A percentile compares a stretch with the other conserved stretches of the same genome.
phyloP scores from a whole-genome alignment of 352 stramenopile genomes.

The Phytophthora sansomeana region DNA sequence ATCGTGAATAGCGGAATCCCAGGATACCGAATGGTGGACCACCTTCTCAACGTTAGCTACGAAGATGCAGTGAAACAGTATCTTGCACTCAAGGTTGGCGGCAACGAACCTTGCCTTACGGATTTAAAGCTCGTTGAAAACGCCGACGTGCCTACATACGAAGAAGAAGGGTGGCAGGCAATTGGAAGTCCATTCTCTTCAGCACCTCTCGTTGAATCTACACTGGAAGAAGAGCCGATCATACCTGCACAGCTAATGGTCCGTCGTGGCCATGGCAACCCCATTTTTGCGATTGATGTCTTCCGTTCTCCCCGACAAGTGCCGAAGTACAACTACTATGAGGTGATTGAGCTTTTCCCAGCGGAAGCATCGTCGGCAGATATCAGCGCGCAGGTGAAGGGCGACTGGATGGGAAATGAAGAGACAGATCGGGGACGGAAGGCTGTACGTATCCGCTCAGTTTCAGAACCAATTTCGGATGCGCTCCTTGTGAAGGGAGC shows the following conservation, averaged over 20 bases:
- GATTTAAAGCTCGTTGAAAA: conserved; percentile 73
- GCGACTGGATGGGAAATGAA: conserved; percentile 83
- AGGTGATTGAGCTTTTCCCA: conserved; percentile 80
- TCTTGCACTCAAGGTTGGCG: conserved; percentile 83
- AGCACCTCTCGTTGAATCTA: conserved; percentile 10
- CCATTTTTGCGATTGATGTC: conserved; percentile 89
- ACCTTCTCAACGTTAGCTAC: conserved; percentile 75
- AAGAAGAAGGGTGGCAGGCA: conserved; percentile 71
- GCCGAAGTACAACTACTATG: conserved; percentile 90
- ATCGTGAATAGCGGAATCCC: conserved; percentile 87
- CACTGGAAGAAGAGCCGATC: conserved; percentile 13
- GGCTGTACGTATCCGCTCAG: conserved; percentile 66
- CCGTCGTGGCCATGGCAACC: conserved; percentile 83
- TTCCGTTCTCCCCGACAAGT: conserved; percentile 86
- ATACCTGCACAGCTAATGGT: conserved; percentile 68
- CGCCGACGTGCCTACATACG: conserved; percentile 48
- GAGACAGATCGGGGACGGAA: conserved; percentile 72
- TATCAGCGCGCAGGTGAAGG: conserved; percentile 44
- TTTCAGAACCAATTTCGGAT: conserved; percentile 61
- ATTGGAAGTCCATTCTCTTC: conserved; percentile 71
- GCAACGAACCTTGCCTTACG: conserved; percentile 83
- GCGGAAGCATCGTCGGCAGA: conserved; percentile 21
- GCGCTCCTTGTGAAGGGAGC: conserved; percentile 68
- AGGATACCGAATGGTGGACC: conserved; percentile 85
- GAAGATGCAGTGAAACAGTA: conserved; percentile 82